phyloP scores from a whole-genome alignment of 306 rosid species.

The Ormosia semicastrata region DNA sequence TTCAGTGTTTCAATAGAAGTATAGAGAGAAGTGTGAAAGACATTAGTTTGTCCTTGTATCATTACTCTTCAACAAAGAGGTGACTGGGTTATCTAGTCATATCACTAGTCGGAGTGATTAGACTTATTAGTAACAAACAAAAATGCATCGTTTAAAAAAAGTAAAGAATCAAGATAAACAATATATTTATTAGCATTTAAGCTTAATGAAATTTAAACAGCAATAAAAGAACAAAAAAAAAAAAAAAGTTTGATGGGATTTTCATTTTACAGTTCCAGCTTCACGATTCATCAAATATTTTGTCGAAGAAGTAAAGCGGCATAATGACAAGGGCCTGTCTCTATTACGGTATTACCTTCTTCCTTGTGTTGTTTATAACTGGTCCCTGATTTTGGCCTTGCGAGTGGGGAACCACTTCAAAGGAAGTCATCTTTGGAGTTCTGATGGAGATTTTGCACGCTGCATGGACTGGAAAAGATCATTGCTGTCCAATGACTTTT shows the following conservation, averaged over 20 bases:
- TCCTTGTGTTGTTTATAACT: slow-evolving; percentile 17
- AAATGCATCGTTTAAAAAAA: neutral
- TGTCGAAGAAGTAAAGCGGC: neutral
- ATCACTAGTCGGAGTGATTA: neutral
- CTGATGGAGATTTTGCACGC: slow-evolving; percentile 30
- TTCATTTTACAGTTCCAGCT: too few species aligned
- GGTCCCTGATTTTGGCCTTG: slow-evolving; percentile 30
- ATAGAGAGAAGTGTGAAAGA: too few species aligned
- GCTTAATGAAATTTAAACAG: neutral
- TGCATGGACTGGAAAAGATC: slow-evolving; percentile 21
- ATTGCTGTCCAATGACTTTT: slow-evolving; percentile 30
- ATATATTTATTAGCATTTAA: neutral
- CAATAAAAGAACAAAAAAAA: neutral
- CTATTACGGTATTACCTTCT: neutral
- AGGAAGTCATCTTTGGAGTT: slow-evolving; percentile 16
- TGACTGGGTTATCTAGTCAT: too few species aligned
- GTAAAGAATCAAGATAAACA: neutral
- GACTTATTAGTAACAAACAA: neutral
- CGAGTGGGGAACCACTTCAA: slow-evolving; percentile 30
- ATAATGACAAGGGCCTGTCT: slow-evolving; percentile 21
- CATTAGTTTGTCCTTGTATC: too few species aligned
- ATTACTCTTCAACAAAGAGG: too few species aligned
- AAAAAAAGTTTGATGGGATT: too few species aligned
- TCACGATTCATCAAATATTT: neutral
- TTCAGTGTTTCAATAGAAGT: too few species aligned